Conservation (phyloP, 140 eudicot genomes). For the Stevia rebaudiana region DNA sequence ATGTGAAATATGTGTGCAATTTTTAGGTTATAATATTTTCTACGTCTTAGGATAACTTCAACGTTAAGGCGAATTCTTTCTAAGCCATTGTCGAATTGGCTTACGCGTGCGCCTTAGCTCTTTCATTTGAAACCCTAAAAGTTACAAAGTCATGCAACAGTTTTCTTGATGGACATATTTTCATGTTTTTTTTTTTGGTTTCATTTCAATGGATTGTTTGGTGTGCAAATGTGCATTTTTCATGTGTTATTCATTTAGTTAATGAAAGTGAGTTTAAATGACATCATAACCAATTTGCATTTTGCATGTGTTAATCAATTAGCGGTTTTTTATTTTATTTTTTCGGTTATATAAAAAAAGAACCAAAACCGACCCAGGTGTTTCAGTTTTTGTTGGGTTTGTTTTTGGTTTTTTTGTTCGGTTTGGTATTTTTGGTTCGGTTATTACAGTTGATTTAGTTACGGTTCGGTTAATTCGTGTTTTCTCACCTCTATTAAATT, state of each 20-base stretch:
- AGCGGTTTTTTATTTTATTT: too few species aligned
- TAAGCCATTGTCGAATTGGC: constrained; percentile 44
- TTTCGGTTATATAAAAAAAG: too few species aligned
- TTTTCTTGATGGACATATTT: constrained; percentile 38
- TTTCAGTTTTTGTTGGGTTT: too few species aligned
- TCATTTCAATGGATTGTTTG: constrained; percentile 28
- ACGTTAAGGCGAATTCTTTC: too few species aligned
- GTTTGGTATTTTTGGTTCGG: too few species aligned
- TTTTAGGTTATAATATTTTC: constrained; percentile 23
- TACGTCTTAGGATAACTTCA: constrained; percentile 25
- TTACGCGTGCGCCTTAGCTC: constrained; percentile 17
- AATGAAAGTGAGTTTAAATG: background rate
- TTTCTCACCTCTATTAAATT: too few species aligned
- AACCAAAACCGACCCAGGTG: too few species aligned
- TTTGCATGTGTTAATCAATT: constrained; percentile 13
- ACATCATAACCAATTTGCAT: constrained; percentile 14
- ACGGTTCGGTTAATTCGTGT: too few species aligned
- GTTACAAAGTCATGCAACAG: constrained; percentile 26
- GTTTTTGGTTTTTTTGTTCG: too few species aligned
- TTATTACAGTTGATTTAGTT: too few species aligned
- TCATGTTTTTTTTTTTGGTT: constrained; percentile 19
- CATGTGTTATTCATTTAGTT: too few species aligned
- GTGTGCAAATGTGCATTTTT: constrained; percentile 40
- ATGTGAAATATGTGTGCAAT: constrained; percentile 46
- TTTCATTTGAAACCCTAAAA: constrained; percentile 30